A percentile compares a stretch with the other conserved stretches of the same genome.
These are phyloP conservation scores for Gracilaria domingensis DNA, from an alignment of 23 red algal genomes.

Conservation along the genomic window DNA sequence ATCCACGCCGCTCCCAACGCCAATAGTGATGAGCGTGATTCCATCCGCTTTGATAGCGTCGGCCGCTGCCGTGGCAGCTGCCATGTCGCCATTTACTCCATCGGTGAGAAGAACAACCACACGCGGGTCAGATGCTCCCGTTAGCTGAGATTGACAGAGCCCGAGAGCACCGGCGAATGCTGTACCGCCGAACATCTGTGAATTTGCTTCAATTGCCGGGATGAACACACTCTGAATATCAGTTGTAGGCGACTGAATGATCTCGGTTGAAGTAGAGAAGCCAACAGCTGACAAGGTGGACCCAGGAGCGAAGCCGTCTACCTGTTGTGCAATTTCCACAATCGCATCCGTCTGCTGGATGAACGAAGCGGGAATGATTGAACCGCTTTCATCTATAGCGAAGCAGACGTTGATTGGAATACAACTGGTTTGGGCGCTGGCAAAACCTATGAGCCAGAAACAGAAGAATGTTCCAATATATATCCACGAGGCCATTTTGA, in stretches of 20 bases:
- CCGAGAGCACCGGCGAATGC: not conserved
- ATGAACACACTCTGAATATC: constrained; percentile 30
- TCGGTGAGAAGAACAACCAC: constrained; percentile 52
- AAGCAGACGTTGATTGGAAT: constrained; percentile 39
- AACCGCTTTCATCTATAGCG: constrained; percentile 60
- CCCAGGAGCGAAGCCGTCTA: constrained; percentile 25
- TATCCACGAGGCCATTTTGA: too few relatives aligned
- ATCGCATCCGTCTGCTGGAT: constrained; percentile 7
- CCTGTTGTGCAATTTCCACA: constrained; percentile 9
- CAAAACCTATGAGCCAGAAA: not conserved
- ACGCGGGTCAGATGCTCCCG: constrained; percentile 11
- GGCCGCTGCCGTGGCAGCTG: not conserved
- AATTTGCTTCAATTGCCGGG: constrained; percentile 32
- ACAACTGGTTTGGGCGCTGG: constrained; percentile 6
- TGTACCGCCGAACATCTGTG: not conserved
- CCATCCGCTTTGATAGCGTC: not conserved
- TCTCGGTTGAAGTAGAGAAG: not conserved
- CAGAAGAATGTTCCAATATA: not conserved
- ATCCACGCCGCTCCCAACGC: constrained; percentile 17
- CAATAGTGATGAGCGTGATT: constrained; percentile 35
- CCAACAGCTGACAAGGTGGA: constrained; percentile 46
- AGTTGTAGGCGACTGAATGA: constrained; percentile 30
- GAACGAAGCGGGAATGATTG: constrained; percentile 22
- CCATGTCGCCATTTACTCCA: constrained; percentile 9
- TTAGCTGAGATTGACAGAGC: constrained; percentile 8